These are phyloP conservation scores for Pythium myriotylum DNA, from an alignment of 352 stramenopile genomes.

Conservation along the genomic window DNA sequence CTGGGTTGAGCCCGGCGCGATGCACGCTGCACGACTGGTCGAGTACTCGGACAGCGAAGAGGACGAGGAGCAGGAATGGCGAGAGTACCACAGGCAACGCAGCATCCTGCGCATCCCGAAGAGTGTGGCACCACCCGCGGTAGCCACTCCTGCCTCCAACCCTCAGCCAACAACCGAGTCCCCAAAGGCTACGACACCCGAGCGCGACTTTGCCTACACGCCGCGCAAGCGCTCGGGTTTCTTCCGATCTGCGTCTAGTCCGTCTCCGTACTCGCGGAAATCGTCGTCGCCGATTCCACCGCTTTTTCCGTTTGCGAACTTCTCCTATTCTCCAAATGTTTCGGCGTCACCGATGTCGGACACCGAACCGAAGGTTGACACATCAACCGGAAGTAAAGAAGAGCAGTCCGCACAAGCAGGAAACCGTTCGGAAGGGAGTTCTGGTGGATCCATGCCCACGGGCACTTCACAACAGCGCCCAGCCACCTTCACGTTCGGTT, in stretches of 20 bases:
- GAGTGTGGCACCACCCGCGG: not conserved
- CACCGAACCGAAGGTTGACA: slow-evolving; percentile 2
- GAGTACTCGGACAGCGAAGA: slow-evolving; percentile 62
- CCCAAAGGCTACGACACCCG: not conserved
- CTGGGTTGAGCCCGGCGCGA: slow-evolving; percentile 2
- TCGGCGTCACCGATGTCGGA: slow-evolving; percentile 23
- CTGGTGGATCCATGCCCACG: not conserved
- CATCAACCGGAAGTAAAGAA: too few relatives aligned
- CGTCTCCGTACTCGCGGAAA: slow-evolving; percentile 19
- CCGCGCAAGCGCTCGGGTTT: slow-evolving; percentile 20
- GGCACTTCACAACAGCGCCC: too few relatives aligned
- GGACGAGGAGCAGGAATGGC: slow-evolving; percentile 40
- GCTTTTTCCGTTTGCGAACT: slow-evolving; percentile 9
- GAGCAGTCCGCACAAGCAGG: not conserved
- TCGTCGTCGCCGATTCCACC: not conserved
- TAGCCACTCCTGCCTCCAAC: not conserved
- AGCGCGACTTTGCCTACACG: slow-evolving; percentile 26
- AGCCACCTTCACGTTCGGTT: slow-evolving; percentile 16
- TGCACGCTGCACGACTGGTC: slow-evolving; percentile 34
- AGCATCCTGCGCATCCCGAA: slow-evolving; percentile 24
- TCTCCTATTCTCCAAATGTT: slow-evolving; percentile 18
- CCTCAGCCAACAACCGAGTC: not conserved
- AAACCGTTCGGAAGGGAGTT: not conserved
- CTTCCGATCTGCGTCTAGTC: slow-evolving; percentile 2
- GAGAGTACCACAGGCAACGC: slow-evolving; percentile 35